Evolutionary conservation across 305 asterid genomes (phyloP).

Genomic region (Rubia peregrina): DNA sequence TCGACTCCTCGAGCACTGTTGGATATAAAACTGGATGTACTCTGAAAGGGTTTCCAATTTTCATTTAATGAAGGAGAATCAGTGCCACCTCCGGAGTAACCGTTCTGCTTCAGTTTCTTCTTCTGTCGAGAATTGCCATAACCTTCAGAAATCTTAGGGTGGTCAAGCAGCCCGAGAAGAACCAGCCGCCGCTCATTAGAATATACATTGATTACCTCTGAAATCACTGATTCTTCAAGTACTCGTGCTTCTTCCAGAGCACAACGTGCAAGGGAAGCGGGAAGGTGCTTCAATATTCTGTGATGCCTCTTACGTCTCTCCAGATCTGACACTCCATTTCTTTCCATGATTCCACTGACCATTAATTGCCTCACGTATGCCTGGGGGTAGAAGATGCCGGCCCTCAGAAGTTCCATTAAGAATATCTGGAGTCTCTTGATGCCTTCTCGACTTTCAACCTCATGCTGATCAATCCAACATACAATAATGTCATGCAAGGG

Average conservation of each 20-base stretch:
- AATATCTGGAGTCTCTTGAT: constrained; percentile 72
- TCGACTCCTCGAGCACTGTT: constrained; percentile 33
- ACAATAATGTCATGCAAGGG: constrained; percentile 88
- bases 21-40: constrained; percentile 27
- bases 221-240: constrained; percentile 40
- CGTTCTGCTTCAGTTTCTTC: constrained; percentile 33
- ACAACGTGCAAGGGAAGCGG: constrained; percentile 52
- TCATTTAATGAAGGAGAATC: constrained; percentile 47
- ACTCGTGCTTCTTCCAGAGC: constrained; percentile 65
- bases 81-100: constrained; percentile 32
- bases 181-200: constrained; percentile 76
- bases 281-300: constrained; percentile 87
- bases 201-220: constrained; percentile 62
- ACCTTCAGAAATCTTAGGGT: constrained; percentile 29
- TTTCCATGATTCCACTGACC: constrained; percentile 86
- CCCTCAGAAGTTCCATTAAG: constrained; percentile 58
- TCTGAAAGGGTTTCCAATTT: constrained; percentile 43
- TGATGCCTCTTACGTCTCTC: constrained; percentile 72
- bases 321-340: constrained; percentile 52
- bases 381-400: constrained; percentile 80
- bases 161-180: constrained; percentile 54
- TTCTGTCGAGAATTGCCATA: constrained; percentile 31
- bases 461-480: constrained; percentile 99
- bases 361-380: constrained; percentile 93
- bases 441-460: constrained; percentile 79